These are phyloP conservation scores for Tieghemiomyces parasiticus DNA, from an alignment of 192 early-diverging fungal species.

Conservation along the genomic window DNA sequence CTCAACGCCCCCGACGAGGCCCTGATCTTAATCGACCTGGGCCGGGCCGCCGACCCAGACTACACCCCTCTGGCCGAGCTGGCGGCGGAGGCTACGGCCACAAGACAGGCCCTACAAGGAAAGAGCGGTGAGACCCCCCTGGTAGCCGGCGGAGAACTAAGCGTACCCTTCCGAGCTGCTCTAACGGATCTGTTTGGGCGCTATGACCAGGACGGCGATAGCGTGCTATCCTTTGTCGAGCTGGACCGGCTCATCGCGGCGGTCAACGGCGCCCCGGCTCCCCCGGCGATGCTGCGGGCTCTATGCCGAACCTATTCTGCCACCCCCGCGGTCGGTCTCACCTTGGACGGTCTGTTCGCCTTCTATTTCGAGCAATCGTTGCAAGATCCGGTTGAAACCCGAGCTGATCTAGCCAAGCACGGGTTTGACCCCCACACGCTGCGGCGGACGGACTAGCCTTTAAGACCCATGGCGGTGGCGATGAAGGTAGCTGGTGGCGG, in stretches of 20 bases:
- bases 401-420: background rate
- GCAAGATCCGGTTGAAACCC: background rate
- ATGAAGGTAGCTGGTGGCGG: no score
- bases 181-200: background rate
- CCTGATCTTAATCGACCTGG: background rate
- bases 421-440: background rate
- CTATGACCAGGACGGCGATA: background rate
- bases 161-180: background rate
- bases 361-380: background rate
- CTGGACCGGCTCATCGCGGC: background rate
- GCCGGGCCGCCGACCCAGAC: background rate
- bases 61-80: background rate
- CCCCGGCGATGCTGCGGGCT: background rate
- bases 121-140: background rate
- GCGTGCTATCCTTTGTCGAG: background rate
- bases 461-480: no score
- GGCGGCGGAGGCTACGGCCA: background rate
- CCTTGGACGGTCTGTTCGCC: background rate
- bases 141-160: background rate
- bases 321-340: background rate
- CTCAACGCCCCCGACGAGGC: background rate
- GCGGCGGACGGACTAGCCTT: no score
- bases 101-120: background rate
- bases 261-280: background rate
- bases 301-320: background rate